Base-by-base conservation (phyloP, 2,329 filamentous ascomycete species). In the Ceratocystis huliohia region DNA sequence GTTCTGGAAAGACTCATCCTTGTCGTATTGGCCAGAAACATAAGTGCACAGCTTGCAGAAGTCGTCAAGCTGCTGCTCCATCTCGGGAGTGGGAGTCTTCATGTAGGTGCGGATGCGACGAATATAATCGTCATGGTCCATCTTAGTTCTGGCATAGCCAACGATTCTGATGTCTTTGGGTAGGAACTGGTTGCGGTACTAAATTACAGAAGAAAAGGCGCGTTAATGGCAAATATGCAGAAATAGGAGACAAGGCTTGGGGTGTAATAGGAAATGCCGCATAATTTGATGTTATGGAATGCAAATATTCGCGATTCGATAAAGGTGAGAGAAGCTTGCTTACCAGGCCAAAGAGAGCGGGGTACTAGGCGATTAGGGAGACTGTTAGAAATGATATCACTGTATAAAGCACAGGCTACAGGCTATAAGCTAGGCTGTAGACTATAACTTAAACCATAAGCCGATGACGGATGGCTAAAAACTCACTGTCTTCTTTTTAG, bases 151-250 rank as follows among this genome's bases (percentile, higher is more conserved):
- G 73, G 94, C 94, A 90, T 99, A 99, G 81, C 94, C 94, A 73
- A 99, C 86, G 75, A 99, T 96, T 78, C 87, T 89, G 78, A 96
- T 91, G 78, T 95, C 91, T 79, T 96, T 96, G 73, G 86, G 94
- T 64, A 99, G 89, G 81, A 97, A 99, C 79, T 96, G 93, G 82
- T 99, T 99, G 75, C 94, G 91, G 81, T 93, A 96, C 92, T 96
- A 75, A 70, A 64, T 64, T 69, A 68, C 17, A 8, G 33, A 53
- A 64, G 48, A 45, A 44, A 28, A n/a, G 2, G 10, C 2, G 57
- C 67, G 45, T 48, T 50, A 63, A 25, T 64, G 25, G 17, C 41
- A 50, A 37, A 15, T 15, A n/a, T 28, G 8, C 22, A 15, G 45
- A 63, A 63, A 41, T 46, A n/a, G 44, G 37, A 6, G 71, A 67